Evolutionary conservation across 345 rosid genomes (phyloP), one percentile per base, ranked within the genome.

Genomic region (Arabidopsis suecica): DNA sequence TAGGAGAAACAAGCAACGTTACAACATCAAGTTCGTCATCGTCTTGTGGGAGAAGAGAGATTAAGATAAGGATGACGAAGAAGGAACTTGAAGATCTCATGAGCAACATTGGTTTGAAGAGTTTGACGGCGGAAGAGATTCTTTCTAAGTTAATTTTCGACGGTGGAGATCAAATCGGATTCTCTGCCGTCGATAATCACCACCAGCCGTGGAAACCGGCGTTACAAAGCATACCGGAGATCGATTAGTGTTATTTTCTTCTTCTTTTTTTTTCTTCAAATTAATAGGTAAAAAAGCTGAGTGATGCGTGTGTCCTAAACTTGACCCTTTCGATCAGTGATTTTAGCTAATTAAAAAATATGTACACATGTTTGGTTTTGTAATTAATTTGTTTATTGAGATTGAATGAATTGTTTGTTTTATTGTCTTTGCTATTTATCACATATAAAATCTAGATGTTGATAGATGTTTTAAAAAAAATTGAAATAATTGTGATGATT

Each of bases 211-310:
- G 81, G 81, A 56, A 54, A 71, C 81, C 81, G 11, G 77, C 72
- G 6, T 71, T 77, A 50, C 81, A 77, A 16, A 77, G 81, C 72
- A 77, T 77, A 33, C 81, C 81, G 11, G 81, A 77, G 76, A 40
- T 30, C 0, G 81, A 77, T 58, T 77, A 65, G 44, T 65, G 7
- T 57, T 47, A 0, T 2, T 23, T 12, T 50, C 10, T 47, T 9
- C 3, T 6, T 36, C 9, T 37, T 7, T 37, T 1, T 14, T n/a
- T 45, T 56, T 13, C 16, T 41, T 12, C 0, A 4, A 23, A 25
- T 56, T 36, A 32, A 25, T 47, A 28, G 30, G 3, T 12, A 16
- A 14, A 1, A 16, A 57, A 28, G 66, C 66, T 47, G 42, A 66
- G 42, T 38, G 45, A 69, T 68, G 51, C 16, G 54, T 56, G 73